Percentiles rank a stretch among this genome's conserved stretches.
phyloP scores from a whole-genome alignment of 179 eudicot genomes.

The Spergularia azorica region DNA sequence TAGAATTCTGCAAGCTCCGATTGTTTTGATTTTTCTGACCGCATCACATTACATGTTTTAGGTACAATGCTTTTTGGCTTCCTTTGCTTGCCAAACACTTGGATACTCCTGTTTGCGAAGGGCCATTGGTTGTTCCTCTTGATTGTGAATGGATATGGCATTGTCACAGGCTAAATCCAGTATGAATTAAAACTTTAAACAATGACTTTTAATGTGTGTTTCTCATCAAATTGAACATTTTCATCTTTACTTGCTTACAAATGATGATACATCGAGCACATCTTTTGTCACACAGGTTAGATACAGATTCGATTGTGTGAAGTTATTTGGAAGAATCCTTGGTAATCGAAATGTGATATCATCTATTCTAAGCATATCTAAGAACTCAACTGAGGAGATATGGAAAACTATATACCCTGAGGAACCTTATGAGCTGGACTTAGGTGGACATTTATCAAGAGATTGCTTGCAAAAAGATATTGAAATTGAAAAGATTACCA shows the following conservation, averaged over 20 bases:
- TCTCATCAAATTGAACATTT: background rate
- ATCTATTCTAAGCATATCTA: conserved; percentile 54
- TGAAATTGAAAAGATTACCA: conserved; percentile 47
- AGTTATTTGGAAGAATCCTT: conserved; percentile 71
- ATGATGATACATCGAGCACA: background rate
- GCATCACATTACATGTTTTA: background rate
- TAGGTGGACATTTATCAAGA: conserved; percentile 27
- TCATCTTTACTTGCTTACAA: background rate
- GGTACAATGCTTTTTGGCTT: conserved; percentile 94
- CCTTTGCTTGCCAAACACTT: conserved; percentile 85
- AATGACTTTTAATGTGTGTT: background rate
- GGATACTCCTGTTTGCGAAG: conserved; percentile 46
- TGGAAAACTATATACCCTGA: conserved; percentile 73
- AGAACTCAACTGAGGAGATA: conserved; percentile 46
- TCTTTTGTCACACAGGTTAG: conserved; percentile 51
- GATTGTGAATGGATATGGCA: conserved; percentile 99
- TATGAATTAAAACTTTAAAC: conserved; percentile 34
- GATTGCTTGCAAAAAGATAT: conserved; percentile 27
- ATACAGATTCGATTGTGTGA: conserved; percentile 70
- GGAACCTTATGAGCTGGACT: conserved; percentile 71
- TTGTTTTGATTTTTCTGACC: background rate
- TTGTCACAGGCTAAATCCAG: conserved; percentile 97
- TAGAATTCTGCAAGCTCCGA: background rate
- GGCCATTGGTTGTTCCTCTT: conserved; percentile 85
- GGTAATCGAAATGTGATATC: conserved; percentile 62